phyloP scores from a whole-genome alignment of 1,284 basidiomycete genomes.

The Earliella scabrosa region DNA sequence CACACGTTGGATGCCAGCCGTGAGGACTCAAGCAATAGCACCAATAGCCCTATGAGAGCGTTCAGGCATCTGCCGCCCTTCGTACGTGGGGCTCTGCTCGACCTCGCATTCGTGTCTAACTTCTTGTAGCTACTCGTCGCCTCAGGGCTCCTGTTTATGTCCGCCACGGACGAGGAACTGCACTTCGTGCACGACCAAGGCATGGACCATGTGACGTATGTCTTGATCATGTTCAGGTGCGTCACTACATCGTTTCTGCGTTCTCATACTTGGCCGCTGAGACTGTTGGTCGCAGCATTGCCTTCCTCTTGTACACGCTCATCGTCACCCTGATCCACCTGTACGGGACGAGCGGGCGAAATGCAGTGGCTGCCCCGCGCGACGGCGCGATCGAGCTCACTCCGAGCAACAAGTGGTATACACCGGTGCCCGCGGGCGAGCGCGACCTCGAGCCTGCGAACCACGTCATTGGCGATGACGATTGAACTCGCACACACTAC shows the following conservation, averaged over 20 bases:
- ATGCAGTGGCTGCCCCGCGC: conserved; percentile 38
- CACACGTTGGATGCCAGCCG: conserved; percentile 59
- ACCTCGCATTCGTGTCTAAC: background rate
- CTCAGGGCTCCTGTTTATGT: conserved; percentile 81
- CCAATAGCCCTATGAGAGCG: conserved; percentile 51
- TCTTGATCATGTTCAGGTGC: conserved; percentile 82
- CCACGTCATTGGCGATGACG: conserved; percentile 42
- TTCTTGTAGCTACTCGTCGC: conserved; percentile 65
- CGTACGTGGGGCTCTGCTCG: too few species aligned
- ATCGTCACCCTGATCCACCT: conserved; percentile 63
- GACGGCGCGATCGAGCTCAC: conserved; percentile 39
- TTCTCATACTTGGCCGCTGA: conserved; percentile 47
- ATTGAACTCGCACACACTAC: conserved; percentile 10
- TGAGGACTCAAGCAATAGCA: conserved; percentile 24
- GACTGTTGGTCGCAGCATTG: conserved; percentile 47
- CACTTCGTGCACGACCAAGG: conserved; percentile 65
- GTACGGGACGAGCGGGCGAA: conserved; percentile 64
- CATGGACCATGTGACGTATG: conserved; percentile 91
- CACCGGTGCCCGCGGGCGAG: conserved; percentile 34
- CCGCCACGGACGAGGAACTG: conserved; percentile 90
- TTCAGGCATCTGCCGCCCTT: conserved; percentile 89
- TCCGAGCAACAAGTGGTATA: conserved; percentile 33
- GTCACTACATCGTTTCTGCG: conserved; percentile 11
- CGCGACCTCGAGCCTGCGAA: conserved; percentile 24
- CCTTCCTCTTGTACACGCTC: conserved; percentile 79